Base-by-base conservation (phyloP, 768 basidiomycete genomes). In the Hericium erinaceus region DNA sequence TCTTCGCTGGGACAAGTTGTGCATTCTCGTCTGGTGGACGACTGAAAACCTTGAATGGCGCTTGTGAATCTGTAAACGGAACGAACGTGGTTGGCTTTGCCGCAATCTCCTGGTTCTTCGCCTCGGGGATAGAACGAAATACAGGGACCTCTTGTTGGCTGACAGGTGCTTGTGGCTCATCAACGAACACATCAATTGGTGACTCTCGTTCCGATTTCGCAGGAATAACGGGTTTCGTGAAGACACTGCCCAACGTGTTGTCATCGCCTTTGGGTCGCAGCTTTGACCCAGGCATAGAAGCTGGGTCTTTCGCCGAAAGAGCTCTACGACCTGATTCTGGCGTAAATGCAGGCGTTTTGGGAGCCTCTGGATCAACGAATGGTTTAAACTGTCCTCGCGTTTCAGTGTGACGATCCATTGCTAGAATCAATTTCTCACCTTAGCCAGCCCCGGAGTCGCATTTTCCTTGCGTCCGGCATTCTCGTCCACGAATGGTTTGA, bases 401-500 rank as follows among this genome's bases (percentile, higher is more conserved):
- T 16, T 39, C 11, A 48, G 44, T 39, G 2, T 3, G 40, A 48
- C 40, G 18, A 7, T 20, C 40, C 48, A 33, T 57, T 39, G 11
- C 18, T 4, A 18, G 46, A 20, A 55, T 52, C 49, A 11, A 57
- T 51, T 54, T 22, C n/a, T 60, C 33, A 66, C 51, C 53, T 60
- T 62, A 20, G 56, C 57, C 18, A 61, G 72, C 20, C 60, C 69
- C 58, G 28, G 49, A 16, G 49, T 51, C 8, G 62, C 57, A 71
- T 82, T 75, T 66, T 80, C 74, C 61, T 78, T 73, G 52, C 71
- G 70, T 18, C 66, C 65, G 1, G 61, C 60, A 61, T 81, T 82
- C 65, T 87, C 85, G 54, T 88, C 88, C 1, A 82, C 74, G 63
- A 84, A 89, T 8, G 89, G 87, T 58, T 78, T 80, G 69, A 90